A percentile compares a stretch with the other conserved stretches of the same genome.
Conservation (phyloP, 2,329 filamentous ascomycete genomes). For the Blastomyces emzantsi region DNA sequence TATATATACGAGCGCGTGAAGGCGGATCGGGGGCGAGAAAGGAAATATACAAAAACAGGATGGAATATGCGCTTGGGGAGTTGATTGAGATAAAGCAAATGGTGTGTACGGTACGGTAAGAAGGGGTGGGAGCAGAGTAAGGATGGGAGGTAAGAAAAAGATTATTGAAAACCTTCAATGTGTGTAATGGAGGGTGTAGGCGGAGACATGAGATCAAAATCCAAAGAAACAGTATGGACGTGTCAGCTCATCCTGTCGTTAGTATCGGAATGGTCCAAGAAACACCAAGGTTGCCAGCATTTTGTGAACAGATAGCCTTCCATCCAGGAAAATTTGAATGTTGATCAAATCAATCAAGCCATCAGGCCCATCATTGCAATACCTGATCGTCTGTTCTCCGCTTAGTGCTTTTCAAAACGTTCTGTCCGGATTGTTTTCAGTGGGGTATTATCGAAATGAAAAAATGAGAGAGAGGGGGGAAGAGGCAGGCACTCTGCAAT, state of each 20-base stretch:
- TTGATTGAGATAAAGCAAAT: background rate
- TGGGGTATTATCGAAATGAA: too few relatives aligned
- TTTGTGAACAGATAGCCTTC: background rate
- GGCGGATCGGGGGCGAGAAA: background rate
- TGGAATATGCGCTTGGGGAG: background rate
- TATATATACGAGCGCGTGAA: background rate
- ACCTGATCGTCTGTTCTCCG: background rate
- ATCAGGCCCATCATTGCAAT: background rate
- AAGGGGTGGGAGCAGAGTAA: background rate
- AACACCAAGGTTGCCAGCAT: background rate
- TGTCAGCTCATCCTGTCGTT: background rate
- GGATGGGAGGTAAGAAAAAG: background rate
- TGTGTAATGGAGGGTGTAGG: background rate
- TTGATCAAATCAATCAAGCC: background rate
- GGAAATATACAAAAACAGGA: background rate
- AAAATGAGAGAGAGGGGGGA: background rate
- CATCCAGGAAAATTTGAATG: background rate
- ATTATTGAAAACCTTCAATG: background rate
- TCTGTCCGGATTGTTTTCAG: background rate
- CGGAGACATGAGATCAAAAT: background rate
- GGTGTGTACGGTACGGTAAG: background rate
- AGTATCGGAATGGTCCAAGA: background rate
- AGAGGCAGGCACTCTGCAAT: background rate
- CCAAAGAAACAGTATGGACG: background rate
- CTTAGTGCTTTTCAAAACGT: background rate